These are phyloP conservation scores for Hansenula sp. DNA, from an alignment of 1,139 yeast species.

Conservation along the genomic window DNA sequence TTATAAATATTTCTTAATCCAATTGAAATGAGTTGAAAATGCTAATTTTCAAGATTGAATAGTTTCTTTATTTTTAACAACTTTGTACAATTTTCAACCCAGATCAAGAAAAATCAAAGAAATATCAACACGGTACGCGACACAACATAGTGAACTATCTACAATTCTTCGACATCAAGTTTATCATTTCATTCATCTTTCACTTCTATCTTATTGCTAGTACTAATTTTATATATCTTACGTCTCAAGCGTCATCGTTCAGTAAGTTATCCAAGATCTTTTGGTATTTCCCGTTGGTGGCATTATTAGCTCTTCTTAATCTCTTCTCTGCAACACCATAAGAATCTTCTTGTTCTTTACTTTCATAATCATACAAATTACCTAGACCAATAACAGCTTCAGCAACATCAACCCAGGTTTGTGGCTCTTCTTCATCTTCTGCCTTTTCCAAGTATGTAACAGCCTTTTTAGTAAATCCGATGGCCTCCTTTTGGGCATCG, in stretches of 20 bases:
- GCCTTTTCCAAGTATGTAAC: conserved; percentile 53
- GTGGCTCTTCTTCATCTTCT: conserved; percentile 71
- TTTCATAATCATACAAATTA: conserved; percentile 62
- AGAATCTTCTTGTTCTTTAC: conserved; percentile 57
- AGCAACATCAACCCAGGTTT: conserved; percentile 76
- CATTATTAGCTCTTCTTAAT: conserved; percentile 64
- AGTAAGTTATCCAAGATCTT: conserved; percentile 44
- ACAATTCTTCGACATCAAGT: too few relatives aligned
- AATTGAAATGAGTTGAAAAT: not conserved
- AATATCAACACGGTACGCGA: not conserved
- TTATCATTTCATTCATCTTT: too few relatives aligned
- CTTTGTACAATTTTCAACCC: not conserved
- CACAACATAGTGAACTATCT: too few relatives aligned
- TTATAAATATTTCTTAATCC: not conserved
- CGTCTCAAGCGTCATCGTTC: conserved; percentile 2
- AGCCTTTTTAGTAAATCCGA: conserved; percentile 50
- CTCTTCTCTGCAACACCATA: conserved; percentile 67
- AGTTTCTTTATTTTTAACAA: not conserved
- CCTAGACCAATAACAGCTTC: conserved; percentile 82
- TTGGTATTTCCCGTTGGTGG: conserved; percentile 69
- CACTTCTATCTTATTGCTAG: too few relatives aligned
- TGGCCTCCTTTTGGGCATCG: conserved; percentile 48
- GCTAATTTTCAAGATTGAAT: too few relatives aligned
- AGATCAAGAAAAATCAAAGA: not conserved
- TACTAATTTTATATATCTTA: not conserved